Percentiles rank a stretch among this genome's conserved stretches.
Evolutionary conservation across 371 early-diverging fungal genomes (phyloP).

Genomic region (Rhizopus delemar): DNA sequence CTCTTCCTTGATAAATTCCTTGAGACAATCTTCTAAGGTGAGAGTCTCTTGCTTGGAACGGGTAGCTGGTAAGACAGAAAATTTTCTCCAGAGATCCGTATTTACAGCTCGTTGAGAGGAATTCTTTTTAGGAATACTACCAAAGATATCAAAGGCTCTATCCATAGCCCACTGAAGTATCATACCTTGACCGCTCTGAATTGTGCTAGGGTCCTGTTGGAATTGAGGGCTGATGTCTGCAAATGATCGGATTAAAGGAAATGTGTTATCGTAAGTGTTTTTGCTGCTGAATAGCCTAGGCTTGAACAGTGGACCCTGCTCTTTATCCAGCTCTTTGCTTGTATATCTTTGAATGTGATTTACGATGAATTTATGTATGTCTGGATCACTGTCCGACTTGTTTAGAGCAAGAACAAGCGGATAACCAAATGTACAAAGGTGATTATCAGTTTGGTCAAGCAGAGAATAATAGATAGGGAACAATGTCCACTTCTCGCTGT

Average conservation of each 20-base stretch:
- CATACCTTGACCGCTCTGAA: conserved; percentile 49
- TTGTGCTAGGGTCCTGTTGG: background rate
- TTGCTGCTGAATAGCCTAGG: background rate
- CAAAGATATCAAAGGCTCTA: conserved; percentile 39
- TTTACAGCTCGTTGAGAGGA: conserved; percentile 15
- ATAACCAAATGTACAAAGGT: conserved; percentile 27
- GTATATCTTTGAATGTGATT: conserved; percentile 36
- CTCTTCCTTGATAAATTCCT: conserved; percentile 63
- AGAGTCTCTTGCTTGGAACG: conserved; percentile 39
- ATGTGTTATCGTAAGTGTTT: background rate
- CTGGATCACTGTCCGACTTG: conserved; percentile 10
- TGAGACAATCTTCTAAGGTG: conserved; percentile 40
- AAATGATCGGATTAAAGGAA: background rate
- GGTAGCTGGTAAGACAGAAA: conserved; percentile 13
- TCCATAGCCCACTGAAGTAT: conserved; percentile 30
- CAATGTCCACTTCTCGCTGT: conserved; percentile 18
- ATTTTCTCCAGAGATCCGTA: conserved; percentile 32
- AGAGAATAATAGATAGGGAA: conserved; percentile 41
- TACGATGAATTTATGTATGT: conserved; percentile 24
- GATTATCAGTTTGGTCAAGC: background rate
- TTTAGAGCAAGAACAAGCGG: conserved; percentile 37
- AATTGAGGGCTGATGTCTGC: background rate
- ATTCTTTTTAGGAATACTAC: conserved; percentile 8
- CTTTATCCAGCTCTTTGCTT: conserved; percentile 28
- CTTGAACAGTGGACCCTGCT: background rate